Conservation (phyloP, 305 asterid genomes). For the Fraxinus floribunda region DNA sequence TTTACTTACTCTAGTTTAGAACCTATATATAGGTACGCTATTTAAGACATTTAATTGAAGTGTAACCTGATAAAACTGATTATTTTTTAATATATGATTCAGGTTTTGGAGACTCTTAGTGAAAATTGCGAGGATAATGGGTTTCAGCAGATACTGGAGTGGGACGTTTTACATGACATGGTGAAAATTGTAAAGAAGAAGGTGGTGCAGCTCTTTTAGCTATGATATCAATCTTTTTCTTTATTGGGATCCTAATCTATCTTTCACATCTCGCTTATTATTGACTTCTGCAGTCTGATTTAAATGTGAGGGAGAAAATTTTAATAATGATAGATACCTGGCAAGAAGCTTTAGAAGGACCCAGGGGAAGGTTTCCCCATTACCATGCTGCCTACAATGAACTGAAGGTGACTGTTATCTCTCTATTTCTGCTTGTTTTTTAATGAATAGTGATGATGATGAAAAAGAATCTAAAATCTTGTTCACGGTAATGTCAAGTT, state of each 20-base stretch:
- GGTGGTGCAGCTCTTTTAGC: slow-evolving; percentile 39
- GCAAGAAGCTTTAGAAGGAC: slow-evolving; percentile 96
- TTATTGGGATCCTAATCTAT: neutral
- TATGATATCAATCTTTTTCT: slow-evolving; percentile 7
- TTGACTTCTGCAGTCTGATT: slow-evolving; percentile 69
- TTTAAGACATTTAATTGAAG: neutral
- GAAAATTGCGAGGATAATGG: slow-evolving; percentile 85
- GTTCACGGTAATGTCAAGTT: neutral
- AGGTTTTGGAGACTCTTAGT: slow-evolving; percentile 95
- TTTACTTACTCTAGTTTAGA: neutral
- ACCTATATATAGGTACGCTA: neutral
- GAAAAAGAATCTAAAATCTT: neutral
- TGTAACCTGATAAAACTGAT: neutral
- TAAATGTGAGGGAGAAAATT: slow-evolving; percentile 93
- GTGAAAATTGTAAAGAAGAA: slow-evolving; percentile 91
- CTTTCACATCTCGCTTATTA: slow-evolving; percentile 15
- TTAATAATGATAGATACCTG: slow-evolving; percentile 77
- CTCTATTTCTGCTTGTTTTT: neutral
- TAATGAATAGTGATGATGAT: neutral
- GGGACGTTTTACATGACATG: slow-evolving; percentile 88
- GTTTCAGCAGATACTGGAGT: slow-evolving; percentile 83
- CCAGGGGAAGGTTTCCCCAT: slow-evolving; percentile 78
- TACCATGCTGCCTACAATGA: slow-evolving; percentile 85
- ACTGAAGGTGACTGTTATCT: slow-evolving; percentile 56
- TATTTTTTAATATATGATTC: slow-evolving; percentile 28